Conservation (phyloP, 108 stramenopile genomes). For the Nitzschia sp. region DNA sequence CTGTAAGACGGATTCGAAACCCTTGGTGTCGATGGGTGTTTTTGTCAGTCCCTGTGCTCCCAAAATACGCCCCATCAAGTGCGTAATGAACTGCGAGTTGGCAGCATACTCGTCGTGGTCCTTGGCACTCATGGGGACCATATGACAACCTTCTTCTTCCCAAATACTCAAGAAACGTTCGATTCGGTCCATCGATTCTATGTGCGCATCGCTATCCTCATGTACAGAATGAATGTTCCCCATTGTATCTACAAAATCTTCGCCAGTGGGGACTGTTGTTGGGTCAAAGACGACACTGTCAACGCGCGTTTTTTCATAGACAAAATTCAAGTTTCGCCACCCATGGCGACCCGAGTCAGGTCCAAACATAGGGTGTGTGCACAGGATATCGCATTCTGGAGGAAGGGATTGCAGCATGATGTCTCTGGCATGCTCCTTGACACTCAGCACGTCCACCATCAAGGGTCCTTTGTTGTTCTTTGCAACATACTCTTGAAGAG, state of each 20-base stretch:
- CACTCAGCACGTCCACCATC: conserved; percentile 94
- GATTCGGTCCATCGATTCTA: conserved; percentile 77
- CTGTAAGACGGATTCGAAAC: conserved; percentile 91
- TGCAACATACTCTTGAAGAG: conserved; percentile 29
- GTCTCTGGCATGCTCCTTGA: conserved; percentile 93
- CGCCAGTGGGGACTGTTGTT: conserved; percentile 7
- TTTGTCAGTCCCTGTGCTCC: conserved; percentile 78
- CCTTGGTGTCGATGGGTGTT: conserved; percentile 95
- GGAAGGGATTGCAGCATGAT: conserved; percentile 85
- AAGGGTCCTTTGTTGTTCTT: conserved; percentile 66
- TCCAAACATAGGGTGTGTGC: conserved; percentile 99
- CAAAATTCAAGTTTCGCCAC: conserved; percentile 94
- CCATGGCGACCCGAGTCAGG: conserved; percentile 87
- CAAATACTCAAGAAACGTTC: conserved; percentile 95
- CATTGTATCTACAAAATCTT: conserved; percentile 20
- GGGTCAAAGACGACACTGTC: conserved; percentile 51
- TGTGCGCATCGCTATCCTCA: conserved; percentile 68
- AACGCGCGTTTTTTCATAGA: conserved; percentile 92
- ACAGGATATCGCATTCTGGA: conserved; percentile 85
- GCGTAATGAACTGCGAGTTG: conserved; percentile 98
- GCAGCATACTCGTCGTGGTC: conserved; percentile 95
- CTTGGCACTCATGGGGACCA: conserved; percentile 95
- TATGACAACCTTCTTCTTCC: conserved; percentile 97
- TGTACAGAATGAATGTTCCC: conserved; percentile 48
- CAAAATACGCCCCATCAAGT: conserved; percentile 96